Evolutionary conservation across 2,329 filamentous ascomycete genomes (phyloP).

Genomic region (Chaetomium sp.): DNA sequence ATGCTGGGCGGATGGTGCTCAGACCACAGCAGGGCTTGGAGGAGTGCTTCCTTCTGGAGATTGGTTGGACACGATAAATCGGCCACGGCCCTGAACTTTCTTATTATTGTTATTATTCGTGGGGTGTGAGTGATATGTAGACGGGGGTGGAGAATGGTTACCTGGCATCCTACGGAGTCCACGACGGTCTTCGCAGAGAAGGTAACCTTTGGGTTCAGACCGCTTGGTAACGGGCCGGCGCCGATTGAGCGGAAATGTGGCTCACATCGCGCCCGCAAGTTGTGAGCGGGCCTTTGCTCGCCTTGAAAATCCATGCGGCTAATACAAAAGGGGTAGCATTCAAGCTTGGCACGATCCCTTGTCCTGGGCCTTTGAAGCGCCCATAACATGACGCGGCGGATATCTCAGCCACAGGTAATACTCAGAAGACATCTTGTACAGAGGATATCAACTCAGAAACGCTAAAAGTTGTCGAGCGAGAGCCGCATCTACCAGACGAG

Average conservation of each 20-base stretch:
- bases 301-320: constrained; percentile 13
- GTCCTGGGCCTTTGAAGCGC: too few relatives aligned
- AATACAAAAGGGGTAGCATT: constrained; percentile 16
- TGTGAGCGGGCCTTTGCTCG: constrained; percentile 15
- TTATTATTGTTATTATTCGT: constrained; percentile 4
- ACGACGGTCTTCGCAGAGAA: neutral
- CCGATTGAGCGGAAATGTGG: constrained; percentile 17
- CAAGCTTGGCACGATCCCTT: constrained; percentile 3
- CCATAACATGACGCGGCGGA: neutral
- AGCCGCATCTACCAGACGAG: too few relatives aligned
- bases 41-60: constrained; percentile 18
- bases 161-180: neutral
- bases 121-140: too few relatives aligned
- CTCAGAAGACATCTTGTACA: neutral
- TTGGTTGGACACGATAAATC: constrained; percentile 21
- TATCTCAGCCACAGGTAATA: neutral
- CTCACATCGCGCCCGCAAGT: constrained; percentile 2
- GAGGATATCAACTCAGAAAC: too few relatives aligned
- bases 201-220: neutral
- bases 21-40: constrained; percentile 23
- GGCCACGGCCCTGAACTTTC: neutral
- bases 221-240: constrained; percentile 4
- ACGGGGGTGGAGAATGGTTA: neutral
- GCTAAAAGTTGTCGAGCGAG: too few relatives aligned
- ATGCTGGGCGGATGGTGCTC: constrained; percentile 21